Percentiles rank a stretch among this genome's conserved stretches.
These are phyloP conservation scores for Pythium dissimile DNA, from an alignment of 352 stramenopile genomes.

Conservation along the genomic window DNA sequence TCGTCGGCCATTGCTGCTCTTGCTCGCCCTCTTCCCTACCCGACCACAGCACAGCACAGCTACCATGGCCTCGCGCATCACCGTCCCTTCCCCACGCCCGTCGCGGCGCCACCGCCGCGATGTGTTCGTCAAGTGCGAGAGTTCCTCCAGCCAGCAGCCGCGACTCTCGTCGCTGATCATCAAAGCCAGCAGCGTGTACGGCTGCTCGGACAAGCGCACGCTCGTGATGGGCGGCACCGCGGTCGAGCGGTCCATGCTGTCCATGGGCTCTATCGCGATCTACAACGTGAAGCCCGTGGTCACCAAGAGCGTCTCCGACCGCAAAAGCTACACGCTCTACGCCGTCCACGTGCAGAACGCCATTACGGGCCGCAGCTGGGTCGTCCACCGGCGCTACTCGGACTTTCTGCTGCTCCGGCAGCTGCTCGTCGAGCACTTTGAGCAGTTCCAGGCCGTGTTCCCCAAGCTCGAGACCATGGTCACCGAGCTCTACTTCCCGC, in stretches of 20 bases:
- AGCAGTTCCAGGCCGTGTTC: slow-evolving; percentile 26
- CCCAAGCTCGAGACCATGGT: slow-evolving; percentile 25
- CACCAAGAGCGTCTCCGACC: slow-evolving; percentile 13
- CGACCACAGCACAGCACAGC: neutral
- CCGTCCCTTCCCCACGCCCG: no score
- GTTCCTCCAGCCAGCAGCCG: neutral
- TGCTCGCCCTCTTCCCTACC: neutral
- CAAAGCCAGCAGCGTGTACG: slow-evolving; percentile 19
- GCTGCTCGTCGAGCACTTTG: slow-evolving; percentile 24
- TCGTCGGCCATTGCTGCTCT: no score
- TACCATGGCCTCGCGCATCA: slow-evolving; percentile 12
- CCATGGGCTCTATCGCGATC: slow-evolving; percentile 29
- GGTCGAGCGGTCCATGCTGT: slow-evolving; percentile 29
- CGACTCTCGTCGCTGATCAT: slow-evolving; percentile 19
- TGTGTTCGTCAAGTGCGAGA: neutral
- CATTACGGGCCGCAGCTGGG: slow-evolving; percentile 34
- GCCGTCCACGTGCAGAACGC: slow-evolving; percentile 37
- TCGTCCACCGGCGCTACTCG: slow-evolving; percentile 35
- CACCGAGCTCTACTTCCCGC: slow-evolving; percentile 31
- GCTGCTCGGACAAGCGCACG: slow-evolving; percentile 19
- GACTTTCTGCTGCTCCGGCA: slow-evolving; percentile 32
- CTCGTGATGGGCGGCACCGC: slow-evolving; percentile 28
- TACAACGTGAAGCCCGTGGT: slow-evolving; percentile 31
- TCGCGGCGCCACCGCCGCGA: slow-evolving; percentile 6
- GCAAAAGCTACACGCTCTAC: slow-evolving; percentile 31